Percentiles rank a stretch among this genome's conserved stretches.
Evolutionary conservation across 2,329 filamentous ascomycete species (phyloP).

Genomic region (Aspergillus uvarum): DNA sequence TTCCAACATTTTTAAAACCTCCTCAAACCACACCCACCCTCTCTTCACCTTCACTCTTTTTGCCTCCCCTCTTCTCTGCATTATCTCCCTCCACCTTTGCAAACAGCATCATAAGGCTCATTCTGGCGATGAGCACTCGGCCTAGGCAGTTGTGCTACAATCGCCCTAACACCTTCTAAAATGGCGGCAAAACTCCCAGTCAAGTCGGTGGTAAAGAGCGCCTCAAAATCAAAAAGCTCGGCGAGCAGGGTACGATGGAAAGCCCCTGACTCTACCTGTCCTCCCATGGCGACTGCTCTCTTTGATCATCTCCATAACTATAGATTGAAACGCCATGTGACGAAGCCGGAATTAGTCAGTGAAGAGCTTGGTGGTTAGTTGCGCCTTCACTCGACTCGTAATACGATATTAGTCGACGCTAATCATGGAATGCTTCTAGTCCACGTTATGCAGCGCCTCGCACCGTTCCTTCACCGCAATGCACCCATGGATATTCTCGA

Average conservation of each 20-base stretch:
- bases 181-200: too few relatives aligned
- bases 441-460: slow-evolving; percentile 69
- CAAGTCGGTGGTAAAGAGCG: too few relatives aligned
- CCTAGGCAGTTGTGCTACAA: background rate
- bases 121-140: too few relatives aligned
- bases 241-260: background rate
- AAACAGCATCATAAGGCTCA: too few relatives aligned
- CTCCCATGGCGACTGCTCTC: slow-evolving; percentile 26
- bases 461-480: slow-evolving; percentile 66
- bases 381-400: background rate
- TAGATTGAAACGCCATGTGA: slow-evolving; percentile 9
- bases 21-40: too few relatives aligned
- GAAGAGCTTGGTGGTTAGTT: slow-evolving; percentile 37
- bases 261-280: slow-evolving; percentile 20
- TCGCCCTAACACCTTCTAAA: too few relatives aligned
- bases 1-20: too few relatives aligned
- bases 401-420: background rate
- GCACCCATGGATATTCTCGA: slow-evolving; percentile 82
- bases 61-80: too few relatives aligned
- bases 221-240: background rate
- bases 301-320: slow-evolving; percentile 6
- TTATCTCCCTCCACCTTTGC: too few relatives aligned
- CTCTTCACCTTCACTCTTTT: too few relatives aligned
- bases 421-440: slow-evolving; percentile 44
- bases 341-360: slow-evolving; percentile 29